Evolutionary conservation across 2,329 filamentous ascomycete genomes (phyloP).

Genomic region (Cladobotryum mycophilum): DNA sequence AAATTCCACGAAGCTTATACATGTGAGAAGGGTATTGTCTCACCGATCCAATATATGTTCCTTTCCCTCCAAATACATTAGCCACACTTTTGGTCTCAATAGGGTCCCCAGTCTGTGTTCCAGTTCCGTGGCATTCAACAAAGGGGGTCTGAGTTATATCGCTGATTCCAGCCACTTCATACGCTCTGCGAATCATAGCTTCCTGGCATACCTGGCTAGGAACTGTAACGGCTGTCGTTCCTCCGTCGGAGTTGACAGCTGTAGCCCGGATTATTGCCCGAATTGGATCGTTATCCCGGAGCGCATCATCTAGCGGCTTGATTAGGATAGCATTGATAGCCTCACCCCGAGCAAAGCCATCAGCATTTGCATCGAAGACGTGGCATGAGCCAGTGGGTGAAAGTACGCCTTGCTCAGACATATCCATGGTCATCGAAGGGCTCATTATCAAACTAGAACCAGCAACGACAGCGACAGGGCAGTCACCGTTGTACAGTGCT

Average conservation of each 20-base stretch:
- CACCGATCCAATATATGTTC: slow-evolving; percentile 24
- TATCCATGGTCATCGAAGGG: slow-evolving; percentile 19
- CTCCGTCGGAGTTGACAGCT: slow-evolving; percentile 37
- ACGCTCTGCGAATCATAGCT: slow-evolving; percentile 25
- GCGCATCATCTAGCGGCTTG: slow-evolving; percentile 40
- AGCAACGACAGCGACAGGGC: slow-evolving; percentile 23
- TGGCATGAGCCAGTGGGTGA: slow-evolving; percentile 26
- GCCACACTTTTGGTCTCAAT: slow-evolving; percentile 29
- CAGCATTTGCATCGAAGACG: slow-evolving; percentile 37
- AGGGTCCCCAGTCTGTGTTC: slow-evolving; percentile 32
- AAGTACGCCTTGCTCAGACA: slow-evolving; percentile 31
- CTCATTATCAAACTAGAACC: slow-evolving; percentile 26
- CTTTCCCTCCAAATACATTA: slow-evolving; percentile 22
- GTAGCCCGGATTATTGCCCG: slow-evolving; percentile 33
- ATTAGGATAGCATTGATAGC: slow-evolving; percentile 38
- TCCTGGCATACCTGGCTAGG: slow-evolving; percentile 31
- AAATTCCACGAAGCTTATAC: not conserved
- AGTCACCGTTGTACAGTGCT: slow-evolving; percentile 20
- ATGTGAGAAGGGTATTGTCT: slow-evolving; percentile 6
- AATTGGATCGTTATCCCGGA: slow-evolving; percentile 40
- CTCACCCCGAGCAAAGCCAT: slow-evolving; percentile 48
- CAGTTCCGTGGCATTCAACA: slow-evolving; percentile 36
- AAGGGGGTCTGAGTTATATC: slow-evolving; percentile 23
- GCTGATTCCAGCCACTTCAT: slow-evolving; percentile 22
- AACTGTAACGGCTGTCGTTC: slow-evolving; percentile 31